Evolutionary conservation across 495 filamentous ascomycete genomes (phyloP).

Genomic region (Aspergillus ellipticus): DNA sequence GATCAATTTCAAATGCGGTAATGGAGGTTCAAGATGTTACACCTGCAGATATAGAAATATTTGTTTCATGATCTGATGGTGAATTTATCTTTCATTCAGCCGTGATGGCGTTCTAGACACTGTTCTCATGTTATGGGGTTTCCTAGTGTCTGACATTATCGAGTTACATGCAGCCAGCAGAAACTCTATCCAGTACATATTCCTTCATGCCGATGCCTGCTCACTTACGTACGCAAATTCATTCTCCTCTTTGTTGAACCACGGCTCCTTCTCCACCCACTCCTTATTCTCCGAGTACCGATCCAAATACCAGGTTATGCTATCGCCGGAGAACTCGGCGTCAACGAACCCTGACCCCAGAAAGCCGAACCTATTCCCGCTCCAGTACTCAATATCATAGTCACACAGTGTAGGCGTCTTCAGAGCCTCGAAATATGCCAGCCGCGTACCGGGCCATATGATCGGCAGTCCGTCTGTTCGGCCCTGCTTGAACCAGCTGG

Average conservation of each 20-base stretch:
- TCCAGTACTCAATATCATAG: slow-evolving; percentile 39
- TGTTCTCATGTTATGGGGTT: no score
- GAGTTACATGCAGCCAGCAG: neutral
- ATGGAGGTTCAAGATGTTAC: slow-evolving; percentile 10
- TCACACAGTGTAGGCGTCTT: slow-evolving; percentile 41
- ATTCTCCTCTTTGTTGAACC: neutral
- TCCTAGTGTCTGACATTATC: neutral
- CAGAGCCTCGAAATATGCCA: slow-evolving; percentile 49
- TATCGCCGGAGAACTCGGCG: neutral
- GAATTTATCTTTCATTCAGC: no score
- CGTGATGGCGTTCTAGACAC: no score
- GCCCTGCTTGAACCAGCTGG: slow-evolving; percentile 38
- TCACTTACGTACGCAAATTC: neutral
- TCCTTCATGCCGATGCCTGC: neutral
- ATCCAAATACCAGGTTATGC: neutral
- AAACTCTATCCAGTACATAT: neutral
- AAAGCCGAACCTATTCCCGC: slow-evolving; percentile 36
- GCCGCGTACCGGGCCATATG: slow-evolving; percentile 26
- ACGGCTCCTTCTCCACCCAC: neutral
- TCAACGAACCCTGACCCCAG: slow-evolving; percentile 7
- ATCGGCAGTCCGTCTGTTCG: slow-evolving; percentile 15
- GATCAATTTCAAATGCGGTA: slow-evolving; percentile 13
- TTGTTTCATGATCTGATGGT: no score
- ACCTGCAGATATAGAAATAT: no score
- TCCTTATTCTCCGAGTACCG: neutral